Base-by-base conservation (phyloP, 768 basidiomycete genomes). In the Lentinus brumalis region DNA sequence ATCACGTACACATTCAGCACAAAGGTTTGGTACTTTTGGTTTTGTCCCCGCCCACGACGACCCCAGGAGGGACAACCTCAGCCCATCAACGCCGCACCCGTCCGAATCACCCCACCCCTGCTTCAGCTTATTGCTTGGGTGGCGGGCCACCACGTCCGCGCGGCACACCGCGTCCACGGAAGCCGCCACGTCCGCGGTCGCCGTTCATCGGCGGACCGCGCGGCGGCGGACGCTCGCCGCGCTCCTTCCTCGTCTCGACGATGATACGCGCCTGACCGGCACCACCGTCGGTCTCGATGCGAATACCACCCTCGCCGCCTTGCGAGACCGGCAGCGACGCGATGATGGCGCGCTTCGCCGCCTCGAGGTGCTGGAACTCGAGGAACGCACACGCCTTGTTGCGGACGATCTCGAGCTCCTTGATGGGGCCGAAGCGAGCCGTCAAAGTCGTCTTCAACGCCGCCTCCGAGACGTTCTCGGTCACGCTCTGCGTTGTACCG, bases 351-450 rank as follows among this genome's bases (percentile, higher is more conserved):
- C 87, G 84, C 67, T 86, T 83, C n/a, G 96, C 96, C 40, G 85
- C 77, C 1, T 96, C 94, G 59, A 96, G 73, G 1, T 77, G 76
- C 26, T 70, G 73, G 78, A 96, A 98, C 75, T 98, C 96, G 69
- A 97, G 80, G 84, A 98, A 98, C 0, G 95, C 96, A 70, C 96
- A 98, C 0, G 92, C 93, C 74, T 92, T 96, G 70, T 69, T 72
- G 64, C 90, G 91, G 44, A 96, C 88, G 64, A 97, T 87, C 74
- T 98, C 96, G 44, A 95, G 75, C 26, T 94, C 94, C 73, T 91
- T 92, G 70, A 97, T 81, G 0, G 86, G 79, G 0, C 94, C 94
- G 73, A 96, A 96, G 38, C 87, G 85, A 35, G 74, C 69, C 0
- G 79, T 75, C 39, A 95, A 80, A 3, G 76, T 71, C 42, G 72